Base-by-base conservation (phyloP, 257 asterid genomes). In the Salvia splendens region DNA sequence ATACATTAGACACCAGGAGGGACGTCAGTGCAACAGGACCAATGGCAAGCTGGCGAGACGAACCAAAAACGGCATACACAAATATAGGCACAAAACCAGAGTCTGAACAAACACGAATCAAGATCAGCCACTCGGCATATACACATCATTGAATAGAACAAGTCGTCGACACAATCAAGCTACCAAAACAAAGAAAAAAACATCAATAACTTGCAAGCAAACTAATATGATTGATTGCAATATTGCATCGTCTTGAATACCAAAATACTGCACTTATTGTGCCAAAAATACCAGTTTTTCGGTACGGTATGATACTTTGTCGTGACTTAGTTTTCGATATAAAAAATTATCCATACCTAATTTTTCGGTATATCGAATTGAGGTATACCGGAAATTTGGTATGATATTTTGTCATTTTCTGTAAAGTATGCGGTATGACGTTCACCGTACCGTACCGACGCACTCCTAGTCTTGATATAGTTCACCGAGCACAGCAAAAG, bases 11-110 rank as follows among this genome's bases (percentile, higher is more conserved):
- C 55, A 88, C 97, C 68, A 94, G 86, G 77, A 94, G 95, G 64
- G 99, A 94, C 7, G 95, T 89, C 83, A 94, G 72, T 61, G 99
- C 99, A 67, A 94, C 99, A 7, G 99, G 99, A 52, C 99, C 99
- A 36, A 94, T 94, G 15, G 99, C 99, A 77, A 94, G 95, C 88
- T 94, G 99, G 61, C 99, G 95, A 65, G 99, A 94, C 40, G 99
- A 94, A 46, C 99, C 99, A 58, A 94, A 91, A 79, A 94, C 64
- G 68, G 96, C 86, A 68, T 94, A 94, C 64, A 88, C 84, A 75
- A 94, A 94, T 80, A 94, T 84, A 62, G 99, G 99, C 75, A 94
- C 86, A 72, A 94, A 94, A 73, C 99, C 99, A 65, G 99, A 87
- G 77, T 94, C 99, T 94, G 89, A 49, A 68, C 65, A 58, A 68